Evolutionary conservation across 2,329 filamentous ascomycete species (phyloP).

Genomic region (Leptographium wingfieldii): DNA sequence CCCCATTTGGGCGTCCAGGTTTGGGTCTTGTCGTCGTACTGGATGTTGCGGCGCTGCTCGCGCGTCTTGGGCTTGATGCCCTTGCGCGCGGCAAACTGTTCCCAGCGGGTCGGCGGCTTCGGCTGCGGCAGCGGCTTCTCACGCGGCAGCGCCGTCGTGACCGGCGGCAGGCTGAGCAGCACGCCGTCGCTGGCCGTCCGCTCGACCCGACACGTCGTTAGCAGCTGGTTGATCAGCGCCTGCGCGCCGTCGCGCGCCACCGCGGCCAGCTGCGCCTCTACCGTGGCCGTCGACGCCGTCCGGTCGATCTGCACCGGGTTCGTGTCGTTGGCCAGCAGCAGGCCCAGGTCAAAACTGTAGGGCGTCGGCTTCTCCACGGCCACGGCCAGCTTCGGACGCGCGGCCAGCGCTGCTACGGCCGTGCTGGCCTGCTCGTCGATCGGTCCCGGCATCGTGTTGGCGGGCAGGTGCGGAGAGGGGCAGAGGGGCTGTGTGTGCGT

Average conservation of each 20-base stretch:
- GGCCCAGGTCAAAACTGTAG: conserved; percentile 84
- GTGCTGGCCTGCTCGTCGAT: neutral
- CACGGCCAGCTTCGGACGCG: conserved; percentile 40
- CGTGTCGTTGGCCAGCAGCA: conserved; percentile 74
- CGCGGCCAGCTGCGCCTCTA: conserved; percentile 42
- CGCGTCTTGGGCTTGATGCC: conserved; percentile 83
- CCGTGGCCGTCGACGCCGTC: neutral
- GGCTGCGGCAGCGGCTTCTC: conserved; percentile 81
- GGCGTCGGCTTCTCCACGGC: conserved; percentile 72
- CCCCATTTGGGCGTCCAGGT: conserved; percentile 95
- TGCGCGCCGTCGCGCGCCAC: conserved; percentile 84
- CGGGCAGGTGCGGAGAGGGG: neutral
- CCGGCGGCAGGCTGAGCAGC: conserved; percentile 62
- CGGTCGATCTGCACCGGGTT: conserved; percentile 59
- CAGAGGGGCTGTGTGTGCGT: neutral
- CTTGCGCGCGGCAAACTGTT: conserved; percentile 92
- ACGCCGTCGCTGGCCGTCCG: conserved; percentile 55
- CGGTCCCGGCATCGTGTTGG: too few relatives aligned
- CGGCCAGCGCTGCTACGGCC: conserved; percentile 20
- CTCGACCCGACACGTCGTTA: conserved; percentile 72
- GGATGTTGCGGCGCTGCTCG: conserved; percentile 60
- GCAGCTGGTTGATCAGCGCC: conserved; percentile 83
- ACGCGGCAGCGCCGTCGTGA: conserved; percentile 62
- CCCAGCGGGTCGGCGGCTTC: conserved; percentile 85
- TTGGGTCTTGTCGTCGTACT: conserved; percentile 71